These are phyloP conservation scores for Hypoxylon fragiforme DNA, from an alignment of 495 filamentous ascomycete genomes.

Conservation along the genomic window DNA sequence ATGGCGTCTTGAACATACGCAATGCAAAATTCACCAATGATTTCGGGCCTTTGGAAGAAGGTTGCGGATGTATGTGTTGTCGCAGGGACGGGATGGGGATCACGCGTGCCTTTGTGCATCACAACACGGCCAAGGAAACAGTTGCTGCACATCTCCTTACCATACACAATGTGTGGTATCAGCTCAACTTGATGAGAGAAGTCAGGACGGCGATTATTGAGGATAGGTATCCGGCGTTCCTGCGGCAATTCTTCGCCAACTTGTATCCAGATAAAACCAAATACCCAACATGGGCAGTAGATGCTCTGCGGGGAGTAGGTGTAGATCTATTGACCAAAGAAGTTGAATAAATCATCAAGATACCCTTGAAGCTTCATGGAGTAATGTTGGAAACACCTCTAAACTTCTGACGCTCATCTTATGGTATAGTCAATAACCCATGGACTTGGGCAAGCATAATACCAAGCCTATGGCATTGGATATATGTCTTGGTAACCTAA, in stretches of 20 bases:
- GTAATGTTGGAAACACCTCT: no score
- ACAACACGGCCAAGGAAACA: constrained; percentile 91
- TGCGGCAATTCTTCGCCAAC: constrained; percentile 73
- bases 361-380: no score
- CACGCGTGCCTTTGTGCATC: constrained; percentile 86
- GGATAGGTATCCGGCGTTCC: constrained; percentile 77
- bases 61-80: constrained; percentile 80
- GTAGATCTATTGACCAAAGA: constrained; percentile 64
- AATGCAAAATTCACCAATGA: constrained; percentile 74
- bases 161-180: constrained; percentile 92
- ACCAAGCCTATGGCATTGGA: no score
- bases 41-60: constrained; percentile 79
- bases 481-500: no score
- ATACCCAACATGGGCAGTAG: constrained; percentile 82
- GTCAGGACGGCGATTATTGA: constrained; percentile 79
- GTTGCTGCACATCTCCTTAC: constrained; percentile 92
- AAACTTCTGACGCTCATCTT: no score
- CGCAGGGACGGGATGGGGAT: constrained; percentile 74
- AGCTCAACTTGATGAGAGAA: constrained; percentile 77
- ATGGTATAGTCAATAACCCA: no score
- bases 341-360: constrained; percentile 3
- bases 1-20: constrained; percentile 81
- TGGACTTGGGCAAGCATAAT: no score
- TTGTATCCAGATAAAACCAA: constrained; percentile 68
- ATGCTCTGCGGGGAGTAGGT: constrained; percentile 80